These are phyloP conservation scores for Termitomyces sp. DNA, from an alignment of 768 basidiomycete genomes.

Conservation along the genomic window DNA sequence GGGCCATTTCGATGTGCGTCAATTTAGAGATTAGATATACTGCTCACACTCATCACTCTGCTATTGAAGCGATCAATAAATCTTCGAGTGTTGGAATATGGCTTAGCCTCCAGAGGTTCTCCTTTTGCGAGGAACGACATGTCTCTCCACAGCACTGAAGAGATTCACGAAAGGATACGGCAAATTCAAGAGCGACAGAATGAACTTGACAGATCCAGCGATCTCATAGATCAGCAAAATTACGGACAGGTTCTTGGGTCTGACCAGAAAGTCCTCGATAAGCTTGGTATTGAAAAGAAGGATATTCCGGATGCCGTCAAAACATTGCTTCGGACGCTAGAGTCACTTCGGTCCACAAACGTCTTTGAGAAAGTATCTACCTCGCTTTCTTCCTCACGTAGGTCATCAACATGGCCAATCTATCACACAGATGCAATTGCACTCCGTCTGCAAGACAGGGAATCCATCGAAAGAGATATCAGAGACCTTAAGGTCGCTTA, in stretches of 20 bases:
- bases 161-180: slow-evolving; percentile 11
- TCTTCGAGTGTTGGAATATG: slow-evolving; percentile 1
- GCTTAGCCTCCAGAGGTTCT: background rate
- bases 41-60: background rate
- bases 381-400: background rate
- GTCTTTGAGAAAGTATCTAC: slow-evolving; percentile 4
- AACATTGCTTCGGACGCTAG: slow-evolving; percentile 44
- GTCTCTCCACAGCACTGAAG: background rate
- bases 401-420: slow-evolving; percentile 12
- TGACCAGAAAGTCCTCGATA: slow-evolving; percentile 36
- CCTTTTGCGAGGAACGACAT: background rate
- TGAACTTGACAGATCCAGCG: slow-evolving; percentile 29
- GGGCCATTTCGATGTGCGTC: slow-evolving; percentile 43
- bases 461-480: slow-evolving; percentile 5
- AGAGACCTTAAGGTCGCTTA: background rate
- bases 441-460: slow-evolving; percentile 1
- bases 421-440: background rate
- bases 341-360: slow-evolving; percentile 15
- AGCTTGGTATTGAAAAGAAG: slow-evolving; percentile 33
- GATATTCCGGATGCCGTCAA: slow-evolving; percentile 54
- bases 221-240: slow-evolving; percentile 33
- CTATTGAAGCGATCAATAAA: background rate
- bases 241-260: slow-evolving; percentile 28
- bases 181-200: slow-evolving; percentile 26
- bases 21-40: background rate